Evolutionary conservation across 352 stramenopile species (phyloP), one percentile per base, ranked within the genome.

Genomic region (Globisporangium megalacanthum): DNA sequence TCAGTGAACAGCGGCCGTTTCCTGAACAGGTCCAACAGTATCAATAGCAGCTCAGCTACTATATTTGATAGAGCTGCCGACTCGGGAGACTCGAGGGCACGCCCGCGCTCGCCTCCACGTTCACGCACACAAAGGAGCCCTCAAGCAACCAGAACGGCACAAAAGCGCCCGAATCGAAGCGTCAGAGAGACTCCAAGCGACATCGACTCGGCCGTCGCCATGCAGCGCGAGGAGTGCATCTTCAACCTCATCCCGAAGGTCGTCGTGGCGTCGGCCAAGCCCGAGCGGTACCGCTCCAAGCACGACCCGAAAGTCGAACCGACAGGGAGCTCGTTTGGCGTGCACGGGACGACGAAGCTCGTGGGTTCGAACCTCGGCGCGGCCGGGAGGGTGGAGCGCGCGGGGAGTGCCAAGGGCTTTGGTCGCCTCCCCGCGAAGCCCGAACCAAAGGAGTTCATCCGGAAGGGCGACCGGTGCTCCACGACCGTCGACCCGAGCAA

Each of bases 241-340:
- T 97, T 92, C 72, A 97, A 97, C 70, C 75, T 96, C 52, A 94
- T 97, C 59, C 87, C 89, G 8, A 73, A 84, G 53, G 70, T 89
- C 36, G 68, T 75, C 42, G 70, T 82, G 54, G 62, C 77, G 33
- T 65, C 74, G 22, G 61, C 62, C 15, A 98, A 97, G 69, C 83
- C 87, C 20, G 73, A 83, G 25, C 87, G 92, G 42, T 97, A 97
- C 63, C 70, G 77, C 33, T 96, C 85, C 25, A 96, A 92, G 69
- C 86, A 95, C 59, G 84, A 97, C 62, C 87, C 89, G 0, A 82
- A 85, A 29, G 71, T 86, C 25, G 69, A 88, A 37, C 72, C 93
- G 1, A 94, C 91, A 36, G 85, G 75, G 25, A 97, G 72, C 25
- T 97, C 90, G 11, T 97, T 98, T 58, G 86, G 84, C 9, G 57